Base-by-base conservation (phyloP, 2,329 filamentous ascomycete genomes). In the Chlorencoelia australis region DNA sequence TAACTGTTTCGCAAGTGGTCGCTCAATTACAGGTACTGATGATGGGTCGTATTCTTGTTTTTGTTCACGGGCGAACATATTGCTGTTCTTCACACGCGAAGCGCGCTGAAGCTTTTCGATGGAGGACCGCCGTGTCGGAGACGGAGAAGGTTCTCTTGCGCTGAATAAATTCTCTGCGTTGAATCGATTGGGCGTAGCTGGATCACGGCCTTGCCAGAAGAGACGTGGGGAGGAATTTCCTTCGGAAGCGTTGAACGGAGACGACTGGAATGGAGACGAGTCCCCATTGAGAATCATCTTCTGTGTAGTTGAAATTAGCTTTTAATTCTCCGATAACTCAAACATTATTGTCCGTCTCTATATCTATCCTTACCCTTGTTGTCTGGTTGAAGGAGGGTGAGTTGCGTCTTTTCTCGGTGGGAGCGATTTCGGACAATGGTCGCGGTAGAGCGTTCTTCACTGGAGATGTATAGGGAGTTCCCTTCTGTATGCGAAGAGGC, bases 1-100 rank as follows among this genome's bases (percentile, higher is more conserved):
- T 52, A 85, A 67, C 42, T 70, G 67, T 57, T 79, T 80, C 55
- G 83, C 76, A 47, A 93, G 69, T 24, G 88, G 86, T 45, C 87
- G 76, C 63, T 96, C 85, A 43, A 94, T 73, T 41, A 83, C 69
- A 30, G 82, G 81, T 37, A 87, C 63, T 47, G 76, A 75, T 38
- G 80, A 73, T 18, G 88, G 86, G 59, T 95, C 86, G 67, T 95
- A 95, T 65, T 93, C 83, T 59, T 87, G 77, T 63, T 88, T 88
- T 56, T 87, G 82, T 63, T 95, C 88, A 37, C 88, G 81, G 27
- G 86, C 87, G 58, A 94, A 85, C 70, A 96, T 95, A 64, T 81
- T 94, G 71, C 89, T 95, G 66, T 94, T 96, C 71, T 89, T 94
- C 53, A 98, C 91, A 42, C 91, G 82, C 37, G 89, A 94, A 20